phyloP scores from a whole-genome alignment of 2,329 filamentous ascomycete genomes.

The Botrytis fabae region DNA sequence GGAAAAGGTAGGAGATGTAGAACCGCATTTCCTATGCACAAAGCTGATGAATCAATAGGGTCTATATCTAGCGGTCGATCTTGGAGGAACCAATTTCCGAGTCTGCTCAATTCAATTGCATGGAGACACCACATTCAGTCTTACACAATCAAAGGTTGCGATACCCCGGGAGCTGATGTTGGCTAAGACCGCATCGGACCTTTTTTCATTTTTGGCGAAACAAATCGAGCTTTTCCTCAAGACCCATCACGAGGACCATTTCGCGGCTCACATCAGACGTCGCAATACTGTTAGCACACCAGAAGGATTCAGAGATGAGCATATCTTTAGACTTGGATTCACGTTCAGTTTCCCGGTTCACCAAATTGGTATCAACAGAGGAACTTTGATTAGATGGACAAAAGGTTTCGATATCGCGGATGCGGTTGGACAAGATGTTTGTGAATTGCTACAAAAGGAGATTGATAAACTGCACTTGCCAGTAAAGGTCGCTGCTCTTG shows the following conservation, averaged over 20 bases:
- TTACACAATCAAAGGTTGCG: conserved; percentile 88
- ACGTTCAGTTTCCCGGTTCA: conserved; percentile 98
- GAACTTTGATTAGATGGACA: conserved; percentile 92
- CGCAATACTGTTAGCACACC: conserved; percentile 60
- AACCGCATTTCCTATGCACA: neutral
- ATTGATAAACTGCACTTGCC: conserved; percentile 85
- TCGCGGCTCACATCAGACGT: conserved; percentile 67
- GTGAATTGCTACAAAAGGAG: conserved; percentile 81
- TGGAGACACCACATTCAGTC: conserved; percentile 90
- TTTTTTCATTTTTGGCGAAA: conserved; percentile 89
- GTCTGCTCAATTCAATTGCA: conserved; percentile 94
- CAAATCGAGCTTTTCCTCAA: conserved; percentile 89
- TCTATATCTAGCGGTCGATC: conserved; percentile 91
- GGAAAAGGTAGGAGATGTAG: conserved; percentile 69
- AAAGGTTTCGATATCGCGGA: conserved; percentile 99
- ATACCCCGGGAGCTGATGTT: conserved; percentile 91
- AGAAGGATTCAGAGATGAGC: conserved; percentile 64
- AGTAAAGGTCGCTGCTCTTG: conserved; percentile 90
- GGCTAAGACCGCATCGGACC: conserved; percentile 78
- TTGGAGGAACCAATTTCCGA: conserved; percentile 98
- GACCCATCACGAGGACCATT: conserved; percentile 85
- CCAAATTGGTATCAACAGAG: conserved; percentile 93
- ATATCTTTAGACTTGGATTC: conserved; percentile 93
- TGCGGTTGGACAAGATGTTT: conserved; percentile 91
- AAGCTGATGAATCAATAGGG: conserved; percentile 51